phyloP scores from a whole-genome alignment of 176 grass and related monocot genomes.

The Eragrostis curvula region DNA sequence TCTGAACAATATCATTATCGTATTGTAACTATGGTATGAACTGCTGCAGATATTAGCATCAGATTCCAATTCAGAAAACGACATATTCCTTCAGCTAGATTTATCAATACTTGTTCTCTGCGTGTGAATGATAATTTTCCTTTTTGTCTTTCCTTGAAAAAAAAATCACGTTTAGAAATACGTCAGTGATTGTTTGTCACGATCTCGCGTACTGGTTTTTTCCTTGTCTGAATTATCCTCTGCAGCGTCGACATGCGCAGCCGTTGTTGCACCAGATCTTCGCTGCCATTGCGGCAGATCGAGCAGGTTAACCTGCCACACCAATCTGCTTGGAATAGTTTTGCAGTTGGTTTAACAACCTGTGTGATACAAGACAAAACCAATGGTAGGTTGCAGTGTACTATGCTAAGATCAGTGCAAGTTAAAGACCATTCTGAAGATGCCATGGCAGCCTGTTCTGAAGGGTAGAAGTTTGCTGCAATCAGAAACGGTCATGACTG shows the following conservation, averaged over 20 bases:
- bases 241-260: neutral
- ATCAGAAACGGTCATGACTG: neutral
- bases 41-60: neutral
- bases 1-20: neutral
- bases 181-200: neutral
- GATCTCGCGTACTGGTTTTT: neutral
- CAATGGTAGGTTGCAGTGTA: neutral
- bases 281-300: neutral
- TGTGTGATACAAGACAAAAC: neutral
- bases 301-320: constrained; percentile 38
- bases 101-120: neutral
- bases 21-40: neutral
- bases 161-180: too few relatives aligned
- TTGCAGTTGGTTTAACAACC: constrained; percentile 6
- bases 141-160: too few relatives aligned
- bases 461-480: neutral
- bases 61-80: neutral
- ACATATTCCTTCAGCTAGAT: neutral
- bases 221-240: neutral
- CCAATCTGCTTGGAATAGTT: neutral
- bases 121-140: neutral
- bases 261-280: constrained; percentile 1
- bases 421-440: neutral
- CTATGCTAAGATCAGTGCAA: neutral
- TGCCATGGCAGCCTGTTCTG: neutral